These are phyloP conservation scores for Calonectria leucothoes DNA, from an alignment of 2,329 filamentous ascomycete species.

Conservation along the genomic window DNA sequence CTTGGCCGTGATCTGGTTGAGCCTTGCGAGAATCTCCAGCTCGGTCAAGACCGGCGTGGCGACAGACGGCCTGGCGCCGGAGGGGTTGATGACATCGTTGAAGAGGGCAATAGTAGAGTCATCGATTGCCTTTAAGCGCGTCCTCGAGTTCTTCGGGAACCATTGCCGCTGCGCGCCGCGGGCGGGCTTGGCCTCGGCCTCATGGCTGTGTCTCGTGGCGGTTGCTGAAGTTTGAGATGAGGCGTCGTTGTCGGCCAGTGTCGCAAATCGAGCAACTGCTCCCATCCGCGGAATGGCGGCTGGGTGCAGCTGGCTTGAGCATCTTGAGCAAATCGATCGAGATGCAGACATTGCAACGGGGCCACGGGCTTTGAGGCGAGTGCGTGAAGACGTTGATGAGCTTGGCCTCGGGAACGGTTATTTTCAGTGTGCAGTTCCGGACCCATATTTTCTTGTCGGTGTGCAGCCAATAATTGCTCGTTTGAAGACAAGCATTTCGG, in stretches of 20 bases:
- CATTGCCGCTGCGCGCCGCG: neutral
- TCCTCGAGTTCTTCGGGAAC: conserved; percentile 19
- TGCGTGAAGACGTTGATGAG: neutral
- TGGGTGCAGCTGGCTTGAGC: conserved; percentile 43
- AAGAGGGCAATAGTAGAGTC: conserved; percentile 48
- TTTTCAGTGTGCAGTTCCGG: conserved; percentile 35
- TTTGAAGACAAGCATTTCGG: conserved; percentile 11
- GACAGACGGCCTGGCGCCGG: neutral
- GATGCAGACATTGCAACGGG: conserved; percentile 48
- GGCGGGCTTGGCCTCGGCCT: neutral
- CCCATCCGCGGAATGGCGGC: conserved; percentile 32
- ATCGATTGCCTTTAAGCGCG: conserved; percentile 16
- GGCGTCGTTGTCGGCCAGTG: conserved; percentile 29
- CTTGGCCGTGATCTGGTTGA: conserved; percentile 41
- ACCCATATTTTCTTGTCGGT: conserved; percentile 13
- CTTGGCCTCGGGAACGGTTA: conserved; percentile 29
- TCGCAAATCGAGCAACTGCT: conserved; percentile 38
- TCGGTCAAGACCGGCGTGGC: conserved; percentile 32
- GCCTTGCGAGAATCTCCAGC: conserved; percentile 45
- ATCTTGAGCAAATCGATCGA: conserved; percentile 50
- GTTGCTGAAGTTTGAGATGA: conserved; percentile 12
- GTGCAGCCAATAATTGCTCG: conserved; percentile 32
- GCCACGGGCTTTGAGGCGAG: conserved; percentile 17
- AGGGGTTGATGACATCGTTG: conserved; percentile 49
- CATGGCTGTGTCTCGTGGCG: conserved; percentile 7